phyloP scores from a whole-genome alignment of 257 asterid genomes.

The Penstemon newberryi region DNA sequence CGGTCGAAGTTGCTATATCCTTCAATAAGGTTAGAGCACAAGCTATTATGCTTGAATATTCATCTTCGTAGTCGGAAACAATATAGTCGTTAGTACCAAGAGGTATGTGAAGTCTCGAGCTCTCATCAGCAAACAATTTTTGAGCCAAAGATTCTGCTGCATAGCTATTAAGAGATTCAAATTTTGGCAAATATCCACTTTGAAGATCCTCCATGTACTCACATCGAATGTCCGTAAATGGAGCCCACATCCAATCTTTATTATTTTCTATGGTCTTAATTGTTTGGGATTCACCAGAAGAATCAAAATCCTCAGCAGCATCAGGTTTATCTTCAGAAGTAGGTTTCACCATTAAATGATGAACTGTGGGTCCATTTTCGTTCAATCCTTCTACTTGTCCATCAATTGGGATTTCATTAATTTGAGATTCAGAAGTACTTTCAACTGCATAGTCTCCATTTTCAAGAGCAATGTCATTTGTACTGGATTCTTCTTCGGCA shows the following conservation, averaged over 20 bases:
- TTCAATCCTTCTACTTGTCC: constrained; percentile 37
- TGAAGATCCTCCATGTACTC: constrained; percentile 65
- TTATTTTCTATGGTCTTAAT: constrained; percentile 32
- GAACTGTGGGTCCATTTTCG: constrained; percentile 35
- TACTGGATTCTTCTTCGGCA: constrained; percentile 24
- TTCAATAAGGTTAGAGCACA: constrained; percentile 72
- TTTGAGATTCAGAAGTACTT: constrained; percentile 33
- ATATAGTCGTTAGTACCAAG: constrained; percentile 60
- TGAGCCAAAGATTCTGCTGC: constrained; percentile 47
- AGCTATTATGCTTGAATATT: constrained; percentile 86
- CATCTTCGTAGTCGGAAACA: constrained; percentile 79
- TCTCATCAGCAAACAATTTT: constrained; percentile 60
- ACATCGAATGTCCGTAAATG: constrained; percentile 59
- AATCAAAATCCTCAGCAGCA: no score
- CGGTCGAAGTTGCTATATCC: constrained; percentile 36
- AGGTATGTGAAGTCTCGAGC: constrained; percentile 76
- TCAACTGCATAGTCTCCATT: constrained; percentile 30
- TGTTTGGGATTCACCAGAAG: no score
- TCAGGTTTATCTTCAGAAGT: no score
- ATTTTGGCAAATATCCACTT: constrained; percentile 58
- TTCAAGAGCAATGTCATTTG: constrained; percentile 38
- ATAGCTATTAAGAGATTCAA: constrained; percentile 54
- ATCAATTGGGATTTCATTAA: constrained; percentile 48
- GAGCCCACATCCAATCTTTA: constrained; percentile 70
- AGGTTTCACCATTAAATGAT: no score